phyloP scores from a whole-genome alignment of 2,329 filamentous ascomycete genomes.

The Diaporthe sp. region DNA sequence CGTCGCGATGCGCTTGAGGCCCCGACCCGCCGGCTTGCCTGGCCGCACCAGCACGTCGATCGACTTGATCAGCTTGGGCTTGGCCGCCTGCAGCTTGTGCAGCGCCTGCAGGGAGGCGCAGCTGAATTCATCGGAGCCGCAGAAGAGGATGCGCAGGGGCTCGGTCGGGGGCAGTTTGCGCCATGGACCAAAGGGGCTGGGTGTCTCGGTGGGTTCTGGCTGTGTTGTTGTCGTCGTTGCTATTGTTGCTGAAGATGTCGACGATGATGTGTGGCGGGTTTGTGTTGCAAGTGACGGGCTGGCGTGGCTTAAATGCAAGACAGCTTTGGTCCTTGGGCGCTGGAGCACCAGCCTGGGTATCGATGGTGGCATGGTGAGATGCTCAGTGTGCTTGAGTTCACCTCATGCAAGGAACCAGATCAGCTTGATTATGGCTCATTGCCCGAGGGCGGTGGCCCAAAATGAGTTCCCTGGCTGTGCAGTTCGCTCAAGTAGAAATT shows the following conservation, averaged over 20 bases:
- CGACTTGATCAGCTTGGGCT: slow-evolving; percentile 73
- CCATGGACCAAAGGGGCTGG: background rate
- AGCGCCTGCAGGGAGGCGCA: slow-evolving; percentile 80
- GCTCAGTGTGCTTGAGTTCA: slow-evolving; percentile 17
- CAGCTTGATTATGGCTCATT: slow-evolving; percentile 17
- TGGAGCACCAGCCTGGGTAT: slow-evolving; percentile 9
- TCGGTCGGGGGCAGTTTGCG: slow-evolving; percentile 51
- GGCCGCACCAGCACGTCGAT: slow-evolving; percentile 90
- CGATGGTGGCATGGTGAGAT: slow-evolving; percentile 21
- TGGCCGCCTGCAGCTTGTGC: slow-evolving; percentile 63
- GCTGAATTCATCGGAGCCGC: slow-evolving; percentile 93
- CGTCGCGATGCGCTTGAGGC: slow-evolving; percentile 75
- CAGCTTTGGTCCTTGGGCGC: background rate
- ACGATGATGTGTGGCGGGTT: background rate
- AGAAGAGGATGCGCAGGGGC: slow-evolving; percentile 89
- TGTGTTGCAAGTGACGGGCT: background rate
- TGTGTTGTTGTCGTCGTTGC: background rate
- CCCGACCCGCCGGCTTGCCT: slow-evolving; percentile 82
- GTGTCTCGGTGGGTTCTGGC: background rate
- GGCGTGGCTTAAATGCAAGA: too few relatives aligned
- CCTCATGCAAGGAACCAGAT: background rate
- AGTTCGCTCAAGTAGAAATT: background rate
- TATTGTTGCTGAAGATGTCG: background rate
- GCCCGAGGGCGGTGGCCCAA: background rate
- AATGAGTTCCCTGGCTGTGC: too few relatives aligned